Evolutionary conservation across 78 protist genomes (phyloP).

Genomic region (Dictyostelium firmibasis): DNA sequence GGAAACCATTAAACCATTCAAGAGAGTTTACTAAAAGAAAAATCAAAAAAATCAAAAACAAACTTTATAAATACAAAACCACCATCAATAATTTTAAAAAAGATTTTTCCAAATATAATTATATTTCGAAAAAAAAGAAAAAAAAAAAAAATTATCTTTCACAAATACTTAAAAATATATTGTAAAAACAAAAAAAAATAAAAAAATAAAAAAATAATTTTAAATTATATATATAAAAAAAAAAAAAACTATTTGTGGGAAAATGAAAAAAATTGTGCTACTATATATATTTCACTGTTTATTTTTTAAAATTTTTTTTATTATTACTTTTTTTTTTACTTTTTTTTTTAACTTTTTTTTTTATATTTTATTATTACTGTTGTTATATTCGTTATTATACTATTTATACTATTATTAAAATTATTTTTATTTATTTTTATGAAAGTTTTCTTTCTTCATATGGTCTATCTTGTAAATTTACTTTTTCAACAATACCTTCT

Average conservation of each 20-base stretch:
- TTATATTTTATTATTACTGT: background rate
- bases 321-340: too few relatives aligned
- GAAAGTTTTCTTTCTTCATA: constrained; percentile 14
- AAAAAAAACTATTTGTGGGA: background rate
- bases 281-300: too few relatives aligned
- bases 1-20: constrained; percentile 71
- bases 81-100: background rate
- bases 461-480: background rate
- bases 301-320: too few relatives aligned
- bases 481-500: background rate
- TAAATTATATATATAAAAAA: background rate
- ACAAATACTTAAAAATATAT: background rate
- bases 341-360: background rate
- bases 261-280: background rate
- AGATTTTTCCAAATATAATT: background rate
- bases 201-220: background rate
- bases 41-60: background rate
- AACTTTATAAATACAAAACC: background rate
- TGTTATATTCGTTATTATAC: background rate
- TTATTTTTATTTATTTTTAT: background rate
- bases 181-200: background rate
- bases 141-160: background rate
- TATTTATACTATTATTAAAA: background rate
- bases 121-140: background rate
- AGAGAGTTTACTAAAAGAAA: constrained; percentile 66